phyloP scores from a whole-genome alignment of 768 basidiomycete genomes.

The Boletus sp. region DNA sequence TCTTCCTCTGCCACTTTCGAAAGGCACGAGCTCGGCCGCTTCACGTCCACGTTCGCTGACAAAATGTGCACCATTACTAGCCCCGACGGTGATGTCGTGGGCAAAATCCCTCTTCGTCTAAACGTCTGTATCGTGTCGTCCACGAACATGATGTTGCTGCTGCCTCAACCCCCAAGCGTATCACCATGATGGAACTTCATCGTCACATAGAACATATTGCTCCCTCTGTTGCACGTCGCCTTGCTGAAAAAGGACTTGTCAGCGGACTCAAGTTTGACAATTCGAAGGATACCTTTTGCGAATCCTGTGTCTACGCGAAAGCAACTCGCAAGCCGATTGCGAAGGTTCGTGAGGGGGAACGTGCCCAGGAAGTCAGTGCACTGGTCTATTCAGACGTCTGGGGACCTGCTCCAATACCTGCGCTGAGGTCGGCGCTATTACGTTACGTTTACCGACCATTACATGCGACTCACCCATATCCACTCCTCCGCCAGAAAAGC shows the following conservation, averaged over 20 bases:
- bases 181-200: background rate
- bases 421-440: no score
- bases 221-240: background rate
- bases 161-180: background rate
- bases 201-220: background rate
- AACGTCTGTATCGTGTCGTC: background rate
- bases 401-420: background rate
- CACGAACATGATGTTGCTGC: background rate
- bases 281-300: background rate
- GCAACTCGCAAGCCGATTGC: background rate
- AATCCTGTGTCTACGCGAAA: background rate
- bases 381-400: background rate
- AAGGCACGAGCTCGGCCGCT: conserved; percentile 64
- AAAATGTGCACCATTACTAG: no score
- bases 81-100: no score
- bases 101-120: background rate
- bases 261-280: background rate
- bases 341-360: background rate
- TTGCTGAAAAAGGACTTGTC: background rate
- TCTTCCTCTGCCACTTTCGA: conserved; percentile 60
- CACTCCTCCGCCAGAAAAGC: background rate
- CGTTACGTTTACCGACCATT: background rate
- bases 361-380: background rate
- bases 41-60: no score
- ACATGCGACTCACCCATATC: background rate